phyloP scores from a whole-genome alignment of 2,329 filamentous ascomycete genomes.

The Xylogone sp. region DNA sequence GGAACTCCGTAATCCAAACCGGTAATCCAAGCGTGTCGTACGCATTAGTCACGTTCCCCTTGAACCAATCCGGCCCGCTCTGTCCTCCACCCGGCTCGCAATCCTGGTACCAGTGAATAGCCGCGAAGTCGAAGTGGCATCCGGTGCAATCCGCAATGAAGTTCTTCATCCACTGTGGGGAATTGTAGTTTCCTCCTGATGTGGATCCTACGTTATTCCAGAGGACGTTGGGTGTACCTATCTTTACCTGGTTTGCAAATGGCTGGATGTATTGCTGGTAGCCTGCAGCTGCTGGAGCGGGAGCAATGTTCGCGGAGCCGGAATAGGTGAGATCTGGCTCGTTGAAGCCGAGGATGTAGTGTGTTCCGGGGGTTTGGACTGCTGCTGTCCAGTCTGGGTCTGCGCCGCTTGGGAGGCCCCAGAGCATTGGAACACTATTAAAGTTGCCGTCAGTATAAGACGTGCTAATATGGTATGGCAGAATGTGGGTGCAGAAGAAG shows the following conservation, averaged over 20 bases:
- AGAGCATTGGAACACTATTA: slow-evolving; percentile 59
- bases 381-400: slow-evolving; percentile 45
- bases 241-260: slow-evolving; percentile 33
- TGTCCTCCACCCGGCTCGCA: slow-evolving; percentile 20
- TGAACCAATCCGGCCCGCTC: slow-evolving; percentile 33
- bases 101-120: slow-evolving; percentile 42
- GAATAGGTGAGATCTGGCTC: slow-evolving; percentile 55
- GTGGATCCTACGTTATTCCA: slow-evolving; percentile 25
- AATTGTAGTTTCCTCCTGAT: slow-evolving; percentile 29
- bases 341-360: slow-evolving; percentile 63
- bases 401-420: slow-evolving; percentile 44
- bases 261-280: slow-evolving; percentile 38
- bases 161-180: slow-evolving; percentile 35
- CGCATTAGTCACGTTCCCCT: slow-evolving; percentile 35
- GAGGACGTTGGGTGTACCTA: slow-evolving; percentile 38
- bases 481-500: no score
- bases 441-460: slow-evolving; percentile 33
- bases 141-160: slow-evolving; percentile 36
- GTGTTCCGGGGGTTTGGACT: slow-evolving; percentile 51
- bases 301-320: slow-evolving; percentile 46
- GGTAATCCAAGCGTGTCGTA: slow-evolving; percentile 29
- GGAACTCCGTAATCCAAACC: slow-evolving; percentile 41
- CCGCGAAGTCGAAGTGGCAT: slow-evolving; percentile 39
- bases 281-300: slow-evolving; percentile 31
- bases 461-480: no score